Evolutionary conservation across 805 yeast species (phyloP).

Genomic region (Komagataella pastoris): DNA sequence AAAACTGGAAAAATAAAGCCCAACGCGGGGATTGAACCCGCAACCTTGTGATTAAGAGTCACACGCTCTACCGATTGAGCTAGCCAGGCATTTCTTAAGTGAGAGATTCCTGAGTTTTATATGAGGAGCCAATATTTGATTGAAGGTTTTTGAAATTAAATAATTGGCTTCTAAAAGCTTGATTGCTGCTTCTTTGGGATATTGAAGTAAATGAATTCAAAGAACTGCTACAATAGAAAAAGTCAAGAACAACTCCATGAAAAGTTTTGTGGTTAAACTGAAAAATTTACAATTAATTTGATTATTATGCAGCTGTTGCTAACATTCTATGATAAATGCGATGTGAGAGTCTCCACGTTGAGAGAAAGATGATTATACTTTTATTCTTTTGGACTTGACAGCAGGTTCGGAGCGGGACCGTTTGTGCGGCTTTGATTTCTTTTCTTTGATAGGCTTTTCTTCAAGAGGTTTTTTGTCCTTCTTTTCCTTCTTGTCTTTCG

Average conservation of each 20-base stretch:
- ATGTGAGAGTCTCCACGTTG: no score
- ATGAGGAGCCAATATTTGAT: no score
- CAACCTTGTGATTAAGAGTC: slow-evolving; percentile 1
- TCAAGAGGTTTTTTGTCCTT: slow-evolving; percentile 4
- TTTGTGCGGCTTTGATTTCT: background rate
- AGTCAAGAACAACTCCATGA: no score
- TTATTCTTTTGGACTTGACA: background rate
- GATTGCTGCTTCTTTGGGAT: no score
- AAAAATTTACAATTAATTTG: no score
- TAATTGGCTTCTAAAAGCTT: no score
- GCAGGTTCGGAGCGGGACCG: background rate
- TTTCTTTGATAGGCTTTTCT: slow-evolving; percentile 2
- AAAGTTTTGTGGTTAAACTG: no score
- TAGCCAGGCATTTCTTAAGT: background rate
- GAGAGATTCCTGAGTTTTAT: background rate
- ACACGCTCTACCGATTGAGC: slow-evolving; percentile 1
- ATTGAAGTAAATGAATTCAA: no score
- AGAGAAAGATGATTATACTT: background rate
- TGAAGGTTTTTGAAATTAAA: no score
- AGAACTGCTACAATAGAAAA: no score
- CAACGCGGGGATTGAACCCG: background rate
- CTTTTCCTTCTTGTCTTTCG: slow-evolving; percentile 8
- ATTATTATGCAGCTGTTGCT: background rate
- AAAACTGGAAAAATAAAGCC: background rate
- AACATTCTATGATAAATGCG: background rate